These are phyloP conservation scores for Cladobotryum protrusum DNA, from an alignment of 2,329 filamentous ascomycete genomes.

Conservation along the genomic window DNA sequence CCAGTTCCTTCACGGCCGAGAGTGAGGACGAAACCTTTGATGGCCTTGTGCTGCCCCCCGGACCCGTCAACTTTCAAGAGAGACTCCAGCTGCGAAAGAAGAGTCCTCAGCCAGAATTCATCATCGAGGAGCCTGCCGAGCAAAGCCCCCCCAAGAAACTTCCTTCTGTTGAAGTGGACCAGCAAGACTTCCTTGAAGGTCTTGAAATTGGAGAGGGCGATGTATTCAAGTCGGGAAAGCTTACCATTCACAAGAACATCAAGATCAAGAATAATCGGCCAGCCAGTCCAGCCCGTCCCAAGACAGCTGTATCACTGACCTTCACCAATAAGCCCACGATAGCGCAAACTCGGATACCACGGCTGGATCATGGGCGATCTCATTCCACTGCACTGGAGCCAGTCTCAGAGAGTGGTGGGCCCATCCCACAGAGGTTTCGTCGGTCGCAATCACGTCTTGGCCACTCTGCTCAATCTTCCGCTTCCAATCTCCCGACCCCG, in stretches of 20 bases:
- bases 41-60: slow-evolving; percentile 77
- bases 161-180: slow-evolving; percentile 37
- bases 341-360: slow-evolving; percentile 66
- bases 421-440: slow-evolving; percentile 50
- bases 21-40: slow-evolving; percentile 91
- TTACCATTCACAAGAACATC: slow-evolving; percentile 85
- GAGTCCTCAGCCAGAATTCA: slow-evolving; percentile 49
- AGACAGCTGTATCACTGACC: slow-evolving; percentile 76
- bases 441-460: slow-evolving; percentile 62
- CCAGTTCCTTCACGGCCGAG: slow-evolving; percentile 84
- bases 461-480: slow-evolving; percentile 63
- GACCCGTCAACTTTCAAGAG: slow-evolving; percentile 75
- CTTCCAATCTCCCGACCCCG: slow-evolving; percentile 57
- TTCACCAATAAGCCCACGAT: slow-evolving; percentile 72
- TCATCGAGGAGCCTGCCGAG: slow-evolving; percentile 31
- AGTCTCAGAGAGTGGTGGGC: slow-evolving; percentile 81
- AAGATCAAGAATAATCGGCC: slow-evolving; percentile 71
- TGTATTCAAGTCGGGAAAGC: slow-evolving; percentile 71
- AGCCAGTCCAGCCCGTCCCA: slow-evolving; percentile 63
- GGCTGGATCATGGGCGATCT: slow-evolving; percentile 66
- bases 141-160: slow-evolving; percentile 26
- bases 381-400: slow-evolving; percentile 74
- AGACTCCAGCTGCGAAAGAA: slow-evolving; percentile 67
- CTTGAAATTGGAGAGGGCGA: slow-evolving; percentile 83
- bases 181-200: slow-evolving; percentile 78